Percentiles rank a stretch among this genome's conserved stretches.
phyloP scores from a whole-genome alignment of 2,329 filamentous ascomycete genomes.

The Cadophora sp. region DNA sequence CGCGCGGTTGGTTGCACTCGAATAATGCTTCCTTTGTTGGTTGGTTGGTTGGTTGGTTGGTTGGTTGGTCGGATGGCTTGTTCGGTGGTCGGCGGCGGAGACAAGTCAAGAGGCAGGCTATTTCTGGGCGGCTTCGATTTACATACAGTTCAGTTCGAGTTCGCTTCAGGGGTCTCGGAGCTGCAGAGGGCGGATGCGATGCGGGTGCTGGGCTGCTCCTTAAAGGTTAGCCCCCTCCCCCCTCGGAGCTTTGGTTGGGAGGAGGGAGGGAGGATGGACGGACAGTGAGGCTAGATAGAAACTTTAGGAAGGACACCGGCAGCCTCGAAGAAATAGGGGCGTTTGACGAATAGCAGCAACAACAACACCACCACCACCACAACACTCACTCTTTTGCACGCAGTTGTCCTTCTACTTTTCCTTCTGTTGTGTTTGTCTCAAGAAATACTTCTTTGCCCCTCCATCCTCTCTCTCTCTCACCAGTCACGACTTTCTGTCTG shows the following conservation, averaged over 20 bases:
- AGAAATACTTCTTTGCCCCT: background rate
- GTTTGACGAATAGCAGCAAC: too few species aligned
- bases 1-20: background rate
- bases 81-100: constrained; percentile 2
- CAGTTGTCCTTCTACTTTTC: background rate
- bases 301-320: too few species aligned
- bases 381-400: too few species aligned
- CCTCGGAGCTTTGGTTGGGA: too few species aligned
- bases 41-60: background rate
- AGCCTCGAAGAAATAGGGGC: too few species aligned
- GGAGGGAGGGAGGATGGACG: too few species aligned
- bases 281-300: too few species aligned
- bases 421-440: constrained; percentile 10
- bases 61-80: too few species aligned
- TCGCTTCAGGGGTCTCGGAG: background rate
- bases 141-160: too few species aligned
- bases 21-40: background rate
- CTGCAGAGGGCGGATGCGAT: background rate
- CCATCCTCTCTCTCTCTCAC: background rate
- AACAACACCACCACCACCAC: too few species aligned
- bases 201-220: too few species aligned
- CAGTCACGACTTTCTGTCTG: background rate
- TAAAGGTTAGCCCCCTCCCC: too few species aligned
- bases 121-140: background rate
- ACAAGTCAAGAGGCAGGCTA: background rate